Evolutionary conservation across 768 basidiomycete genomes (phyloP).

Genomic region (Lactarius indigo): DNA sequence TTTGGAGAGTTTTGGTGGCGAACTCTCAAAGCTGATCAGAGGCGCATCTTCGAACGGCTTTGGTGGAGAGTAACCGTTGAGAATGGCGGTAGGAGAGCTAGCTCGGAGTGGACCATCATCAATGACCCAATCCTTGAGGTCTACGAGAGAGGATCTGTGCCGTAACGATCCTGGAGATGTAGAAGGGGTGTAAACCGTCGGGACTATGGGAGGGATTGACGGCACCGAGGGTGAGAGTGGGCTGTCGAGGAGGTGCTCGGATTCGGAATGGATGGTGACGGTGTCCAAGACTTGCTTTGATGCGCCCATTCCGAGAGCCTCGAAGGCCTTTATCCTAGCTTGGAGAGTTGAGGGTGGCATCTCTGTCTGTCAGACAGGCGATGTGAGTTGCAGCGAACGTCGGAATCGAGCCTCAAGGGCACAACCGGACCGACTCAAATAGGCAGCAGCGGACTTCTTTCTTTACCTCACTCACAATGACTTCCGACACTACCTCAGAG

Average conservation of each 20-base stretch:
- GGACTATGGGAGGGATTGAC: constrained; percentile 21
- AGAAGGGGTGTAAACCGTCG: constrained; percentile 17
- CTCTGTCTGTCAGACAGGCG: neutral
- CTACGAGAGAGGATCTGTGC: constrained; percentile 54
- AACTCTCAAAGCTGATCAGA: constrained; percentile 49
- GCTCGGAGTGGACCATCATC: constrained; percentile 45
- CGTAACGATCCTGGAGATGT: constrained; percentile 14
- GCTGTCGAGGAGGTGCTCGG: constrained; percentile 24
- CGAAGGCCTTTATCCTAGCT: constrained; percentile 26
- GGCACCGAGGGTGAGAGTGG: constrained; percentile 15
- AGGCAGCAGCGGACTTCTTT: neutral
- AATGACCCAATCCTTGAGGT: constrained; percentile 67
- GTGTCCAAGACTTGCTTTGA: constrained; percentile 18
- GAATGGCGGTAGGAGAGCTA: neutral
- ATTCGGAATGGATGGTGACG: constrained; percentile 16
- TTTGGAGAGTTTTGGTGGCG: constrained; percentile 38
- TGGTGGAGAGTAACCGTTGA: constrained; percentile 7
- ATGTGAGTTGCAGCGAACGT: neutral
- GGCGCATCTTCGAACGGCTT: constrained; percentile 32
- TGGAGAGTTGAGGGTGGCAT: constrained; percentile 25
- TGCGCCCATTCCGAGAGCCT: constrained; percentile 19
- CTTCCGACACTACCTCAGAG: constrained; percentile 38
- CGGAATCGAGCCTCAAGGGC: neutral
- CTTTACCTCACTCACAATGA: neutral
- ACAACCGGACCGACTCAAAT: neutral